Evolutionary conservation across 306 rosid species (phyloP).

Genomic region (Glycine soja): DNA sequence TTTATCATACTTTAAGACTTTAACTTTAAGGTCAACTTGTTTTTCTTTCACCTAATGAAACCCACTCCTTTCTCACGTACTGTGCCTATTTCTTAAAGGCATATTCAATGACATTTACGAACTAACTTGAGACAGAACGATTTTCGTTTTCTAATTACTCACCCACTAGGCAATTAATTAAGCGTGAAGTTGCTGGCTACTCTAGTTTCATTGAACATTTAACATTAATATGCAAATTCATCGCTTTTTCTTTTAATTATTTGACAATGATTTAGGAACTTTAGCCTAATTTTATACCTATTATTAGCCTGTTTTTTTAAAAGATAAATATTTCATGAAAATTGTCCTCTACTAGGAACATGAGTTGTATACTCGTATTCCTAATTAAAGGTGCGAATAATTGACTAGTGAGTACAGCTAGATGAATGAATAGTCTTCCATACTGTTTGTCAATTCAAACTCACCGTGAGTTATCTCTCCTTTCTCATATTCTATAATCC

Average conservation of each 20-base stretch:
- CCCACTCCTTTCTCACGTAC: background rate
- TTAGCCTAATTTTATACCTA: background rate
- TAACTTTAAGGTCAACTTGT: constrained; percentile 9
- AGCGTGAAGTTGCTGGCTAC: background rate
- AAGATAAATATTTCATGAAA: background rate
- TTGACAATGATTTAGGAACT: background rate
- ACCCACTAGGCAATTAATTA: background rate
- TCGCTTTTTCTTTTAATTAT: background rate
- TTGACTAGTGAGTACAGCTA: constrained; percentile 27
- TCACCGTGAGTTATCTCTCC: background rate
- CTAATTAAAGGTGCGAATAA: background rate
- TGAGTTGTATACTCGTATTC: constrained; percentile 44
- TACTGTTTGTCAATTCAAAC: background rate
- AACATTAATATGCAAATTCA: too few relatives aligned
- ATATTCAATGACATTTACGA: background rate
- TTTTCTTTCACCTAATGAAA: constrained; percentile 13
- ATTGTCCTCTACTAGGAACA: constrained; percentile 40
- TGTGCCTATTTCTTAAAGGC: background rate
- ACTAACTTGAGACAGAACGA: too few relatives aligned
- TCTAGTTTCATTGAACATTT: background rate
- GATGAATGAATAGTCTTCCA: constrained; percentile 1
- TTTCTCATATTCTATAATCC: background rate
- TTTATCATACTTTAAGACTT: background rate
- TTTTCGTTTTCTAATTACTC: background rate
- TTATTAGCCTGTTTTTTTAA: background rate